Base-by-base conservation (phyloP, 164 flowering plant genomes). In the Magnolia kwangsiensis region DNA sequence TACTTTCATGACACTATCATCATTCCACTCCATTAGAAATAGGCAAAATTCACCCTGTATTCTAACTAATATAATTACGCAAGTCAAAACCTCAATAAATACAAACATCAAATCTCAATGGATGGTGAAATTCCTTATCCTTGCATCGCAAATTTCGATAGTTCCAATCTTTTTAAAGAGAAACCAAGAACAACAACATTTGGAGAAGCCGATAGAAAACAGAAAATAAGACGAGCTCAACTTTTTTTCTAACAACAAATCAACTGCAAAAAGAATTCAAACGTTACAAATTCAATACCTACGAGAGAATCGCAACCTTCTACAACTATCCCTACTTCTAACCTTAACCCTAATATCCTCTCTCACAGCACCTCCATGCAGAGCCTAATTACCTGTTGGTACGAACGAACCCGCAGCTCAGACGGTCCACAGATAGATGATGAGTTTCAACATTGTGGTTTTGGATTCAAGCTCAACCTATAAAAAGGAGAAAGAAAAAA, bases 221-320 rank as follows among this genome's bases (percentile, higher is more conserved):
- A 55, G 18, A 9, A 55, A 11, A 55, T 11, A 55, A 55, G 18
- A 55, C 61, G 18, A 9, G 45, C 45, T 16, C 18, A 16, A 55
- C 61, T 13, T 55, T 55, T 55, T 16, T 16, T 55, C 61, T 55
- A 55, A 9, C 16, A 16, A 55, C 84, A 87, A 74, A 78, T 85
- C 71, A 86, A 88, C 90, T 89, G 90, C 94, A 88, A 91, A 91
- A 91, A 89, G 89, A 87, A 87, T 84, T 78, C 84, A 76, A 75
- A 65, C 71, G 68, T 50, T 70, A 68, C 83, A 75, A 68, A 79
- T 76, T 77, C 77, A 84, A 74, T 77, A 74, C 66, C 73, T 82
- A 77, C 61, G 51, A 80, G 74, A 74, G 71, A 74, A 58, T 24
- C 14, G 10, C 61, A 55, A 9, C 61, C 20, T 68, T n/a, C 18